These are phyloP conservation scores for Phytophthora pistaciae DNA, from an alignment of 352 stramenopile species.

Conservation along the genomic window DNA sequence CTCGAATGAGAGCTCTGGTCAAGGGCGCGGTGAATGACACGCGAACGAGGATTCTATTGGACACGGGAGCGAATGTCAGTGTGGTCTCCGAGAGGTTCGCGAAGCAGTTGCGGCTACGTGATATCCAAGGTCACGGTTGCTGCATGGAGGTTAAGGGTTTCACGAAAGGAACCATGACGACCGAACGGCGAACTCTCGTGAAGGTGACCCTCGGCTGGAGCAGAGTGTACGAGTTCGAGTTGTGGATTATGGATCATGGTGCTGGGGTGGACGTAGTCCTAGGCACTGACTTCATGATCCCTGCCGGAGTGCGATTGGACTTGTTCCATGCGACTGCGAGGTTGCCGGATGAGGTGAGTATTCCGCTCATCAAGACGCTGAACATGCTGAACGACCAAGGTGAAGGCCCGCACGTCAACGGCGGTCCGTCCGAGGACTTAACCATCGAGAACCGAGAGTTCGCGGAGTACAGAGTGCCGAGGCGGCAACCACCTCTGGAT, in stretches of 20 bases:
- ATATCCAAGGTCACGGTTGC: too few relatives aligned
- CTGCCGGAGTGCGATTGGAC: neutral
- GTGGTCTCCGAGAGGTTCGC: neutral
- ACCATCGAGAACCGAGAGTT: neutral
- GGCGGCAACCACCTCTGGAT: too few relatives aligned
- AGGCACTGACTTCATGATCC: neutral
- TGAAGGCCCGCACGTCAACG: neutral
- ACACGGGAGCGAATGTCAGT: too few relatives aligned
- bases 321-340: neutral
- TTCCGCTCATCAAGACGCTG: neutral
- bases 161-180: too few relatives aligned
- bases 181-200: too few relatives aligned
- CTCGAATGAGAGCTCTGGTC: slow-evolving; percentile 4
- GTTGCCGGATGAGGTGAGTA: neutral
- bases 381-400: neutral
- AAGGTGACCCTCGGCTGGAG: too few relatives aligned
- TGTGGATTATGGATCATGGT: neutral
- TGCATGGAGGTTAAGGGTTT: too few relatives aligned
- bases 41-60: too few relatives aligned
- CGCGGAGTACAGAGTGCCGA: too few relatives aligned
- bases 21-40: neutral
- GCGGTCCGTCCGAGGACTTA: neutral
- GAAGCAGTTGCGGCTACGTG: too few relatives aligned
- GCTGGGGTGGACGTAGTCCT: neutral
- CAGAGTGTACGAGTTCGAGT: neutral